Base-by-base conservation (phyloP, 306 rosid species). In the Carpinus fangiana region DNA sequence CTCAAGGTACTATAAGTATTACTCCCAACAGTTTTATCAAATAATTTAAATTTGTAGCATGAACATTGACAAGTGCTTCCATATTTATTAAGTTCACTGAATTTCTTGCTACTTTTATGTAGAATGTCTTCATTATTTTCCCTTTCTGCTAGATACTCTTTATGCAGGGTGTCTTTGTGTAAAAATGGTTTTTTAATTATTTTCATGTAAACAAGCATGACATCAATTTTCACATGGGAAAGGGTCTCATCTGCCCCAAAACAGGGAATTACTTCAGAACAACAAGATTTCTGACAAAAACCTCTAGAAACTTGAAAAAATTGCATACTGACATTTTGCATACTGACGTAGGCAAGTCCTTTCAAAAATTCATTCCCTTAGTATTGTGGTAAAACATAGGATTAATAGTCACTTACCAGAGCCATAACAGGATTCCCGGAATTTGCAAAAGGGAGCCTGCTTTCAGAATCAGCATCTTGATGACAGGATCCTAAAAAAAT, bases 381-480 rank as follows among this genome's bases (percentile, higher is more conserved):
- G 69, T 28, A 62, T 62, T 31, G 45, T 5, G 31, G 69, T 45
- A 47, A 66, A 77, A 73, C 79, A 86, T 75, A 70, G 55, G 17
- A 84, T 70, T 56, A 72, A 64, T 71, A 74, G 85, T 71, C 84
- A 85, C 91, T 79, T 87, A 96, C 99, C 98, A 96, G 80, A 75
- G 99, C 85, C 99, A 93, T 96, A 81, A 93, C 98, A 56, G 98
- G 99, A 89, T 93, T 96, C 86, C 91, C 96, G 80, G 99, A 96
- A 86, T 91, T 96, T 36, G 94, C 90, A 88, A 96, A 96, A 34
- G 99, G 97, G 62, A 93, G 93, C 78, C 91, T 82, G 83, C 79
- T 81, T 67, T 84, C 90, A 77, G 84, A 81, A 81, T 87, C 91
- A 71, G 83, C 82, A 72, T 81, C 89, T 82, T 82, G 89, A 83